These are phyloP conservation scores for Ophidiomyces ophidiicola DNA, from an alignment of 2,329 filamentous ascomycete genomes.

Conservation along the genomic window DNA sequence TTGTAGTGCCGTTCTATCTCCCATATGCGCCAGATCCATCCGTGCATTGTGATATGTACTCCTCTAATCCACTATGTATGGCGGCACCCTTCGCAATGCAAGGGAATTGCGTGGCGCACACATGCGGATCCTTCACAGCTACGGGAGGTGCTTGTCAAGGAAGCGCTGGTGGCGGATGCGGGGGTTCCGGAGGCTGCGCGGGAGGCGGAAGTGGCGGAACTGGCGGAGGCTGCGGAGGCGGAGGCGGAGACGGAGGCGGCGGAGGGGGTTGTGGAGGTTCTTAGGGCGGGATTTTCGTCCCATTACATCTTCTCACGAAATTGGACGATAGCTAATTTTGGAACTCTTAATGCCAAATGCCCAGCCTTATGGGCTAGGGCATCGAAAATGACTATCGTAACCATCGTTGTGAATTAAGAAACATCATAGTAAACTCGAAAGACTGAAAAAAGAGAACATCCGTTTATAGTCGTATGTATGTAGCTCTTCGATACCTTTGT, in stretches of 20 bases:
- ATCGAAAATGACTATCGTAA: no score
- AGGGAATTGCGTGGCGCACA: conserved; percentile 39
- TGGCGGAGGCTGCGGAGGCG: conserved; percentile 35
- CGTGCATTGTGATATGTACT: conserved; percentile 33
- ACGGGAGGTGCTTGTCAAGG: conserved; percentile 19
- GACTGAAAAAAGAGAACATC: no score
- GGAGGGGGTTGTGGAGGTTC: conserved; percentile 1
- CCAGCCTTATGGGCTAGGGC: no score
- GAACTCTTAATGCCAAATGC: no score
- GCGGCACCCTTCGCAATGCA: conserved; percentile 19
- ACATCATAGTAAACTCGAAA: no score
- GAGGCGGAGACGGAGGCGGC: conserved; percentile 21
- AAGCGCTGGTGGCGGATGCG: conserved; percentile 27
- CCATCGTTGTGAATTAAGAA: no score
- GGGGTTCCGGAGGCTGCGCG: conserved; percentile 29
- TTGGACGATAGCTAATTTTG: no score
- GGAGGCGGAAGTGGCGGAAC: conserved; percentile 29
- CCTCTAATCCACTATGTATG: conserved; percentile 37
- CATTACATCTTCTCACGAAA: no score
- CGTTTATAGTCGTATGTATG: no score
- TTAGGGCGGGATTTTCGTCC: no score
- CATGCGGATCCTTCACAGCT: conserved; percentile 24
- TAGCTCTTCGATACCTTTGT: no score
- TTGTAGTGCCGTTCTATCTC: conserved; percentile 35
- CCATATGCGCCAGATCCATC: conserved; percentile 38